Evolutionary conservation across 352 stramenopile genomes (phyloP).

Genomic region (Globisporangium radiosum): DNA sequence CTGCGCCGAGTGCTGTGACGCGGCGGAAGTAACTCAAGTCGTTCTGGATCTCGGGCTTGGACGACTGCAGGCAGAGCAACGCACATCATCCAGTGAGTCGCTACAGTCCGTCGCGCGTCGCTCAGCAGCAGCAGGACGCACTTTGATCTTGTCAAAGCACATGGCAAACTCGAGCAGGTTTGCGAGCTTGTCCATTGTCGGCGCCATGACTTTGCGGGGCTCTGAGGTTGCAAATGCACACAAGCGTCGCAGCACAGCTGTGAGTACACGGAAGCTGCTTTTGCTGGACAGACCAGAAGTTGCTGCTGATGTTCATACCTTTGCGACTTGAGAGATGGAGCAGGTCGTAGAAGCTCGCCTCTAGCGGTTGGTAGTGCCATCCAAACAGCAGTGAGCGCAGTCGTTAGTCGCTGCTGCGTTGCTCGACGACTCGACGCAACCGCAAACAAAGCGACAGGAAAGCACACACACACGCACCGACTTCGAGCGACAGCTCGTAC

Average conservation of each 20-base stretch:
- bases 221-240: conserved; percentile 1
- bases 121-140: neutral
- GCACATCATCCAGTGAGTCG: too few relatives aligned
- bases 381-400: neutral
- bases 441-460: neutral
- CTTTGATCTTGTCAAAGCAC: conserved; percentile 48
- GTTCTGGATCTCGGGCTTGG: conserved; percentile 52
- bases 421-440: neutral
- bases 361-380: conserved; percentile 8
- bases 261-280: too few relatives aligned
- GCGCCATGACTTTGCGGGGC: conserved; percentile 27
- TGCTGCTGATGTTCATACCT: conserved; percentile 12
- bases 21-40: conserved; percentile 55
- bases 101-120: too few relatives aligned
- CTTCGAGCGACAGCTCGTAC: conserved; percentile 36
- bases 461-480: conserved; percentile 19
- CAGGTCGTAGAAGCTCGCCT: conserved; percentile 34
- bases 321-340: conserved; percentile 48
- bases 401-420: too few relatives aligned
- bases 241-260: neutral
- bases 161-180: conserved; percentile 49
- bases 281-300: too few relatives aligned
- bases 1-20: conserved; percentile 30
- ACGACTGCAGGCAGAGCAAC: conserved; percentile 11
- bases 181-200: conserved; percentile 44